Evolutionary conservation across 1,284 basidiomycete genomes (phyloP), one percentile per base, ranked within the genome.

Genomic region (Leccinum glutinopallens): DNA sequence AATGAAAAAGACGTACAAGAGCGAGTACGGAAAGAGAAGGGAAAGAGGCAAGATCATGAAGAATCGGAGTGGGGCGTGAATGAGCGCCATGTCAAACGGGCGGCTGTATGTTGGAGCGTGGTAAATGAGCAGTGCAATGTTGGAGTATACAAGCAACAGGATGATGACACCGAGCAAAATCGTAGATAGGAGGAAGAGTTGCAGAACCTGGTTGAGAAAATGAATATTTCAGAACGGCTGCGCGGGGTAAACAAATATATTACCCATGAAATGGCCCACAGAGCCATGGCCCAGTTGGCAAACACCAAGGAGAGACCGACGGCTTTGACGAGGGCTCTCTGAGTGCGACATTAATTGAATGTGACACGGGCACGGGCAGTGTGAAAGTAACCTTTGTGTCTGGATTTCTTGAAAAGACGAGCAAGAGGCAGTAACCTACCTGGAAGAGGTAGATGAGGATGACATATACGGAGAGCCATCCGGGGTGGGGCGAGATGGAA

Each of bases 251-350:
- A 22, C 2, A 49, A 41, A 2, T 8, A 5, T 71, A 84, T 39
- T 69, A 94, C 91, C 86, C 91, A 96, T 67, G 89, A 81, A 51
- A 96, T 84, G 0, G 91, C 91, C 92, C 93, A 96, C 3, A 86
- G 76, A 0, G 91, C 93, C 85, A 94, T 90, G 7, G 91, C 71
- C 83, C 92, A 90, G 73, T 97, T 96, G 4, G 91, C 85, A 32
- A 92, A 73, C 0, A 95, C 91, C 54, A 96, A 83, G 1, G 90
- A 83, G 4, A 91, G 74, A 0, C 94, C 94, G 10, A 94, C 90
- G 6, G 88, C 93, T 70, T 91, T 87, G 1, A 90, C 83, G 5
- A 94, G 76, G 0, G 90, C 84, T 61, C 79, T 82, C 87, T 90
- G 66, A 25, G 54, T 4, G 19, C 8, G 32, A 54, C 22, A 22